A percentile compares a stretch with the other conserved stretches of the same genome.
Evolutionary conservation across 129 eudicot species (phyloP).

Genomic region (Kitagawia praeruptora): DNA sequence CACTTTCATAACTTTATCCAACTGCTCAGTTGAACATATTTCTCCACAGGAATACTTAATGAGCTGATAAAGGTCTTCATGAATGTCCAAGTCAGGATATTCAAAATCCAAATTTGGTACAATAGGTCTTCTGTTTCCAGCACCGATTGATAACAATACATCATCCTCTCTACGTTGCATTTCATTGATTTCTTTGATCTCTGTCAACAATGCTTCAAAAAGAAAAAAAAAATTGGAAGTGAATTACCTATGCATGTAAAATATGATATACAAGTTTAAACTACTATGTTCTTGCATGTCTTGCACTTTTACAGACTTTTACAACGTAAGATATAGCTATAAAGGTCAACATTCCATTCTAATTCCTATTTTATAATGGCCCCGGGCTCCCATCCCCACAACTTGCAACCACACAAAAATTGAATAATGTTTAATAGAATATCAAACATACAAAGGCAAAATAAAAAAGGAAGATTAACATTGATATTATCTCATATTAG

Average conservation of each 20-base stretch:
- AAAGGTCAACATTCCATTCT: background rate
- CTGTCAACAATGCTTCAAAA: slow-evolving; percentile 65
- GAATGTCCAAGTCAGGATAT: slow-evolving; percentile 55
- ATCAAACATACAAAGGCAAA: background rate
- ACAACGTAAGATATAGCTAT: background rate
- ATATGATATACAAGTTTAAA: background rate
- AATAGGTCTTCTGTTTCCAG: slow-evolving; percentile 41
- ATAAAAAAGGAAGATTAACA: background rate
- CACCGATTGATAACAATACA: slow-evolving; percentile 48
- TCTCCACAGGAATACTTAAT: slow-evolving; percentile 72
- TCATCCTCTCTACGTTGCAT: slow-evolving; percentile 48
- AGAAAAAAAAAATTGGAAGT: background rate
- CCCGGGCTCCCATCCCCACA: background rate
- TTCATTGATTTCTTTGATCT: slow-evolving; percentile 69
- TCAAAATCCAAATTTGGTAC: slow-evolving; percentile 59
- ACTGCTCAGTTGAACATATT: slow-evolving; percentile 65
- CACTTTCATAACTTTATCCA: slow-evolving; percentile 65
- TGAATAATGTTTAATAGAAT: background rate
- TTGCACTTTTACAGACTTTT: background rate
- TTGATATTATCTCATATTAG: background rate
- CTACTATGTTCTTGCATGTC: background rate
- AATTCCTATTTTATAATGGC: background rate
- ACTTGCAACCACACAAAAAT: background rate
- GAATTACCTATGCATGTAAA: background rate
- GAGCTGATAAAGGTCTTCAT: slow-evolving; percentile 79